A percentile compares a stretch with the other conserved stretches of the same genome.
These are phyloP conservation scores for Pelargonium hybrid DNA, from an alignment of 441 rosid genomes.

Conservation along the genomic window DNA sequence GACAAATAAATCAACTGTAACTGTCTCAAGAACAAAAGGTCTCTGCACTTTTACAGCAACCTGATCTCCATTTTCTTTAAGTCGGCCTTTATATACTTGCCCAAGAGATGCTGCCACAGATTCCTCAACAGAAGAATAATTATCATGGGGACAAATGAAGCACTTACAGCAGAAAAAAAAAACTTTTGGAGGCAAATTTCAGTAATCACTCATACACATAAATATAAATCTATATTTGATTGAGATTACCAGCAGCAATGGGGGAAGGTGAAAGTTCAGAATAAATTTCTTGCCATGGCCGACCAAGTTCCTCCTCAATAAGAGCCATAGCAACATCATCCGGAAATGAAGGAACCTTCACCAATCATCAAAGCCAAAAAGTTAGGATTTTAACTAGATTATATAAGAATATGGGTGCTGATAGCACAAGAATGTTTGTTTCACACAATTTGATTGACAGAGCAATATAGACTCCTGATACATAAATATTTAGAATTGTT, in stretches of 20 bases:
- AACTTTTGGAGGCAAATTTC: conserved; percentile 3
- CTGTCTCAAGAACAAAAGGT: conserved; percentile 97
- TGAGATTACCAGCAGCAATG: conserved; percentile 72
- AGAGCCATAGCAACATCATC: conserved; percentile 98
- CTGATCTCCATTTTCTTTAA: conserved; percentile 81
- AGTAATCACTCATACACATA: conserved; percentile 9
- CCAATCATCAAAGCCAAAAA: conserved; percentile 27
- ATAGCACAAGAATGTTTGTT: conserved; percentile 1
- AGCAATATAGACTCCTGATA: not conserved
- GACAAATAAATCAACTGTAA: conserved; percentile 74
- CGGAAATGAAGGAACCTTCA: conserved; percentile 96
- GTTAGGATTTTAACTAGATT: conserved; percentile 19
- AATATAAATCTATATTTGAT: not conserved
- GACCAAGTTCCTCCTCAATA: conserved; percentile 84
- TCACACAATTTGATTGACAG: not conserved
- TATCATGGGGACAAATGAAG: conserved; percentile 9
- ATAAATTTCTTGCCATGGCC: conserved; percentile 74
- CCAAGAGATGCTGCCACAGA: conserved; percentile 79
- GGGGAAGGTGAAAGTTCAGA: conserved; percentile 93
- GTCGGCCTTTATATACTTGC: conserved; percentile 83
- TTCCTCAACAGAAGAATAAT: conserved; percentile 19
- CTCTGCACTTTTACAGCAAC: conserved; percentile 98
- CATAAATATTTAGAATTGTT: not conserved
- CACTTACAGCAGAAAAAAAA: conserved; percentile 8
- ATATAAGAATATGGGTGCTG: conserved; percentile 5